phyloP scores from a whole-genome alignment of 257 asterid genomes.

The Gynochthodes officinalis region DNA sequence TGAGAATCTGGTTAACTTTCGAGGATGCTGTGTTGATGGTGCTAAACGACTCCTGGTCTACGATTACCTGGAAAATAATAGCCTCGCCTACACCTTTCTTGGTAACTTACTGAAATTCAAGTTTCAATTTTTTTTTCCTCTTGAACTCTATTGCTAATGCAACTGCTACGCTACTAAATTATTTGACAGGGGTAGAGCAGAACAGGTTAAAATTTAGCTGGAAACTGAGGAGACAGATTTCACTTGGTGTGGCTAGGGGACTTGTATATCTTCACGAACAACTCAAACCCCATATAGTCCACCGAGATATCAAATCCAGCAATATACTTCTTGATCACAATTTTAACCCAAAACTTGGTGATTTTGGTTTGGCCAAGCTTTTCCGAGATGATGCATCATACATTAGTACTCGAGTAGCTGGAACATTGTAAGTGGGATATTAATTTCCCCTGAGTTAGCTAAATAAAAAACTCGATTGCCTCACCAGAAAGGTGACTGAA shows the following conservation, averaged over 20 bases:
- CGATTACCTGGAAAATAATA: slow-evolving; percentile 68
- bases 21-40: slow-evolving; percentile 70
- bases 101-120: slow-evolving; percentile 34
- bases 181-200: slow-evolving; percentile 43
- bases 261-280: slow-evolving; percentile 71
- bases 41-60: slow-evolving; percentile 58
- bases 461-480: no score
- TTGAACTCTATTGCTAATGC: neutral
- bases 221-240: slow-evolving; percentile 43
- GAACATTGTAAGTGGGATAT: slow-evolving; percentile 57
- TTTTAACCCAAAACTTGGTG: slow-evolving; percentile 65
- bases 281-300: slow-evolving; percentile 61
- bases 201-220: slow-evolving; percentile 55
- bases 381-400: slow-evolving; percentile 52
- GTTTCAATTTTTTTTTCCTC: neutral
- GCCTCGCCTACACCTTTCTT: slow-evolving; percentile 52
- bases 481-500: no score
- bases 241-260: slow-evolving; percentile 62
- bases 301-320: slow-evolving; percentile 70
- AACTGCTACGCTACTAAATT: neutral
- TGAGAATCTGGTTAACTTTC: slow-evolving; percentile 57
- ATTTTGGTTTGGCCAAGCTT: slow-evolving; percentile 73
- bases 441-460: no score
- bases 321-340: slow-evolving; percentile 64
- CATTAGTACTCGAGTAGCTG: slow-evolving; percentile 85